phyloP scores from a whole-genome alignment of 352 stramenopile species.

The Phytophthora rubi region DNA sequence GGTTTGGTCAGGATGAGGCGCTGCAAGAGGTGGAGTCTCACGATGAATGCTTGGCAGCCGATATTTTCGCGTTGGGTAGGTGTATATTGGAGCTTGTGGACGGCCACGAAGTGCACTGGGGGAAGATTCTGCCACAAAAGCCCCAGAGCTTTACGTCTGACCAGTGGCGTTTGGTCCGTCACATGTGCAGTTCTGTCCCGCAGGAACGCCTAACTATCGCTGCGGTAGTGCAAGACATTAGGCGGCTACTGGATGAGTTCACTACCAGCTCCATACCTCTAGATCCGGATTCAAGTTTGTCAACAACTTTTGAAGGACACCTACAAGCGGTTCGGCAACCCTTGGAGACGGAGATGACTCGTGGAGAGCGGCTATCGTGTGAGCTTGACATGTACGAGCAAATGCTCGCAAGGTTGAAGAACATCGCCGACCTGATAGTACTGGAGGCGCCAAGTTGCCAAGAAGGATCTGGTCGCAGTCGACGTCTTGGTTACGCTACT shows the following conservation, averaged over 20 bases:
- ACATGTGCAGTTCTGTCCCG: conserved; percentile 21
- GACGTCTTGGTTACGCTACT: conserved; percentile 5
- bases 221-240: conserved; percentile 23
- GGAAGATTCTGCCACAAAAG: conserved; percentile 4
- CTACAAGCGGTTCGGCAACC: conserved; percentile 2
- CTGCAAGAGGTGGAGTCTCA: background rate
- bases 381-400: conserved; percentile 12
- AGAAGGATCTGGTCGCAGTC: conserved; percentile 16
- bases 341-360: background rate
- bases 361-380: background rate
- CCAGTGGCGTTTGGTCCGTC: conserved; percentile 21
- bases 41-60: conserved; percentile 6
- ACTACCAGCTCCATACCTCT: background rate
- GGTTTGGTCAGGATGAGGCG: conserved; percentile 5
- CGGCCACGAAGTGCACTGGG: background rate
- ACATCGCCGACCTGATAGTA: conserved; percentile 8
- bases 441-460: background rate
- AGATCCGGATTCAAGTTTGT: background rate
- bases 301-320: background rate
- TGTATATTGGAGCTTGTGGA: conserved; percentile 22
- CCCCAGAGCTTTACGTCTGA: conserved; percentile 16
- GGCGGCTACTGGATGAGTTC: conserved; percentile 2
- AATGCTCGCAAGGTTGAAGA: conserved; percentile 5
- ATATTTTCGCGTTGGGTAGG: conserved; percentile 24
- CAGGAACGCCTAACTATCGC: conserved; percentile 4